Evolutionary conservation across 73 alveolate species (phyloP), one percentile per base, ranked within the genome.

Genomic region (Tetrahymena malaccensis): DNA sequence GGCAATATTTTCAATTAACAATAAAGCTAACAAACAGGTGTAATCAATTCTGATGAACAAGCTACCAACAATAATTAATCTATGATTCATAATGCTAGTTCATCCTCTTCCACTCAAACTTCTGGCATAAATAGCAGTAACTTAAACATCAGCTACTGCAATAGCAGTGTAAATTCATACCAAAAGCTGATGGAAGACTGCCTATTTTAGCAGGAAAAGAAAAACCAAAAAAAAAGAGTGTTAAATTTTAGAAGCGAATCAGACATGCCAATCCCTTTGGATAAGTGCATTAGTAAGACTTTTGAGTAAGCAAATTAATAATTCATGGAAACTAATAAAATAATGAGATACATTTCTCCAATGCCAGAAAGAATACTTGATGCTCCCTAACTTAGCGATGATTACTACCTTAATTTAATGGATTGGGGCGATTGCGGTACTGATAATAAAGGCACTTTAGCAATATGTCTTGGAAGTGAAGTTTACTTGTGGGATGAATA

Each of bases 371-470:
- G 94, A 31, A 95, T 95, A 35, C 55, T 95, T 31, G 97, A 95
- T 95, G 97, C 97, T 1, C 97, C 97, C 43, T 93, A 95, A 43
- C 44, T 95, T 15, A 93, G 85, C 9, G 97, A 95, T 95, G 97
- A 95, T 57, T 95, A 85, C 25, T 95, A 95, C 94, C 97, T 95
- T 10, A 95, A 95, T 55, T 94, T 98, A 40, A 96, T 99, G 89
- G 99, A 98, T 94, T 99, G 99, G 99, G 98, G 99, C 15, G 95
- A 97, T 33, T 96, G 96, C 85, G 89, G 89, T 70, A 27, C 89
- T 70, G 37, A n/a, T 8, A n/a, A 70, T 31, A 70, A 70, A 31
- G 98, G 98, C 94, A 97, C 97, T 55, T 97, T 99, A 10, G 99
- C 99, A 15, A 99, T 99, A 19, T 99, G 99, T 31, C 96, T 98